These are phyloP conservation scores for Populus alba DNA, from an alignment of 345 rosid genomes.

Conservation along the genomic window DNA sequence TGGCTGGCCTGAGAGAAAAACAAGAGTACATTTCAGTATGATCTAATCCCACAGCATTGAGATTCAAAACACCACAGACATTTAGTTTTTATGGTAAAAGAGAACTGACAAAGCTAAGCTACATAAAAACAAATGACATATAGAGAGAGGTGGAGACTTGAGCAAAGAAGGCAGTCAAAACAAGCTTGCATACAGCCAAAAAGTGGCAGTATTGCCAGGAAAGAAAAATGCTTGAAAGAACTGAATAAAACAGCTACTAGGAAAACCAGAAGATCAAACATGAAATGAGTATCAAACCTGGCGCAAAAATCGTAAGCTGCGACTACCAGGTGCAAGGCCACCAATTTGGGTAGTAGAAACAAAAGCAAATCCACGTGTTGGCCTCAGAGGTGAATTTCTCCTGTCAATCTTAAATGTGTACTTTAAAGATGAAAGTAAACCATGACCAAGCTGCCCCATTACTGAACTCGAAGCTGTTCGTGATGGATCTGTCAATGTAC, in stretches of 20 bases:
- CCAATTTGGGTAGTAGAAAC: slow-evolving; percentile 68
- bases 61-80: not conserved
- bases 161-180: not conserved
- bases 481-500: slow-evolving; percentile 74
- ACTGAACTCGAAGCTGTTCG: slow-evolving; percentile 54
- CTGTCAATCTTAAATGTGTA: slow-evolving; percentile 67
- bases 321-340: slow-evolving; percentile 89
- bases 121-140: not conserved
- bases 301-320: slow-evolving; percentile 73
- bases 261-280: not conserved
- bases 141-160: not conserved
- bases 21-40: not conserved
- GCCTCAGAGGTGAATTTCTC: slow-evolving; percentile 77
- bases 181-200: not conserved
- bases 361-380: slow-evolving; percentile 82
- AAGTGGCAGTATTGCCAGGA: not conserved
- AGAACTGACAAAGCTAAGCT: not conserved
- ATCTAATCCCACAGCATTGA: not conserved
- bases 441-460: slow-evolving; percentile 90
- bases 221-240: not conserved
- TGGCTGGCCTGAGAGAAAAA: not conserved
- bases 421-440: slow-evolving; percentile 71
- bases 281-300: slow-evolving; percentile 49
- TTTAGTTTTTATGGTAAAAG: not conserved
- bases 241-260: not conserved